These are phyloP conservation scores for Escovopsis sp. DNA, from an alignment of 2,329 filamentous ascomycete genomes.

Conservation along the genomic window DNA sequence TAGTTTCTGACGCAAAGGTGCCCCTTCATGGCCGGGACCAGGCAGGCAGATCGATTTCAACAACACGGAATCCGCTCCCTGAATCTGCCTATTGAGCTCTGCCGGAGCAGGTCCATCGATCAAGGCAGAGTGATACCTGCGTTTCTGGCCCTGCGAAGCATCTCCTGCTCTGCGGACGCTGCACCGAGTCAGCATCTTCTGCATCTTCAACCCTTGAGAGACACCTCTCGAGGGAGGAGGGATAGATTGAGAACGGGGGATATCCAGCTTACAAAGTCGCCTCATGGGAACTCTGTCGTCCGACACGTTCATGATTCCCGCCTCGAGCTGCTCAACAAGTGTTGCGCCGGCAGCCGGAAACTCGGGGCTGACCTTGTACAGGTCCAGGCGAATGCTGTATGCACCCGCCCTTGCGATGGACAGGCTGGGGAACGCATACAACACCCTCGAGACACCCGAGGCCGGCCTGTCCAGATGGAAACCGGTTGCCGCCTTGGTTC, in stretches of 20 bases:
- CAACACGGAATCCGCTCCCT: no score
- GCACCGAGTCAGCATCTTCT: background rate
- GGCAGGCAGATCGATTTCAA: no score
- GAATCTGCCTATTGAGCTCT: background rate
- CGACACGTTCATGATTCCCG: constrained; percentile 7
- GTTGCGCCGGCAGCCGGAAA: constrained; percentile 4
- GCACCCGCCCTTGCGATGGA: constrained; percentile 9
- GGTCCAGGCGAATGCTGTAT: constrained; percentile 15
- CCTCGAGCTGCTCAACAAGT: constrained; percentile 8
- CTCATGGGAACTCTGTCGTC: constrained; percentile 4
- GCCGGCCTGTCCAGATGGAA: constrained; percentile 4
- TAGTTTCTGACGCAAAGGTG: background rate
- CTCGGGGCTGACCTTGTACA: constrained; percentile 11
- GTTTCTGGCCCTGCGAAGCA: constrained; percentile 3
- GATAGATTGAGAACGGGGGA: background rate
- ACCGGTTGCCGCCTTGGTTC: constrained; percentile 10
- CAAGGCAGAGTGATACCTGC: constrained; percentile 6
- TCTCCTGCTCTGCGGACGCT: constrained; percentile 5
- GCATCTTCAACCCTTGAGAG: no score
- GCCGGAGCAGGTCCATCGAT: background rate
- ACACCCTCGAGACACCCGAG: constrained; percentile 5
- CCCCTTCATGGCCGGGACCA: no score
- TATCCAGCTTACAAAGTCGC: constrained; percentile 5
- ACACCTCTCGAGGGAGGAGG: no score
- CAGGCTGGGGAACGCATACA: constrained; percentile 15